These are phyloP conservation scores for Pelargonium nanum DNA, from an alignment of 345 rosid genomes.

Conservation along the genomic window DNA sequence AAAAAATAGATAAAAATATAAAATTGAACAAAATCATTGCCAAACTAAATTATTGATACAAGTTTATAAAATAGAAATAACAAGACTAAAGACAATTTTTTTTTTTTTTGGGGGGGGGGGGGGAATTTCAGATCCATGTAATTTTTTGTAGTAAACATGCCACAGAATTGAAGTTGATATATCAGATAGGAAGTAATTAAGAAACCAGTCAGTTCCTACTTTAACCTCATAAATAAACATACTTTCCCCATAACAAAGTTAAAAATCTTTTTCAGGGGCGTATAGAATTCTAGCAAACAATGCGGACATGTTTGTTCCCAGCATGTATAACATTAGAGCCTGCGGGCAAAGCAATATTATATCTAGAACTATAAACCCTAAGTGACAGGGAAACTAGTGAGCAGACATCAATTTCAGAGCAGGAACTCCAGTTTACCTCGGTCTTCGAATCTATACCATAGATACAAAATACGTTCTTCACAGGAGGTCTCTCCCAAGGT, in stretches of 20 bases:
- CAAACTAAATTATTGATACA: too few relatives aligned
- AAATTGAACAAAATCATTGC: too few relatives aligned
- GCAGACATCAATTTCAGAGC: not conserved
- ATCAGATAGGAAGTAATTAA: not conserved
- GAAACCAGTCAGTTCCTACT: too few relatives aligned
- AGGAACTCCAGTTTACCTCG: constrained; percentile 41
- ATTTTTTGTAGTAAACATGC: not conserved
- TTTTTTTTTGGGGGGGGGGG: not conserved
- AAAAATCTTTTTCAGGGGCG: too few relatives aligned
- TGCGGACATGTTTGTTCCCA: too few relatives aligned
- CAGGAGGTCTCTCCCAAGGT: constrained; percentile 99
- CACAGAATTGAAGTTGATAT: not conserved
- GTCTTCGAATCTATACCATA: constrained; percentile 83
- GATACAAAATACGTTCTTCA: constrained; percentile 88
- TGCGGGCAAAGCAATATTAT: not conserved
- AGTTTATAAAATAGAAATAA: too few relatives aligned
- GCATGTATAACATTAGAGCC: not conserved
- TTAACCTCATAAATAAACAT: not conserved
- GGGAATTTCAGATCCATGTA: not conserved
- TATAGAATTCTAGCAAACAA: too few relatives aligned
- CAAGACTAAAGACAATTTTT: too few relatives aligned
- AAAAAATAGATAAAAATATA: too few relatives aligned
- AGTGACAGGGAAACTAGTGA: too few relatives aligned
- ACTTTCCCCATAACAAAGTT: not conserved
- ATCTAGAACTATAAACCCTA: too few relatives aligned